Percentiles rank a stretch among this genome's conserved stretches.
Conservation (phyloP, 1,139 yeast genomes). For the Petasospora rhodanensis region DNA sequence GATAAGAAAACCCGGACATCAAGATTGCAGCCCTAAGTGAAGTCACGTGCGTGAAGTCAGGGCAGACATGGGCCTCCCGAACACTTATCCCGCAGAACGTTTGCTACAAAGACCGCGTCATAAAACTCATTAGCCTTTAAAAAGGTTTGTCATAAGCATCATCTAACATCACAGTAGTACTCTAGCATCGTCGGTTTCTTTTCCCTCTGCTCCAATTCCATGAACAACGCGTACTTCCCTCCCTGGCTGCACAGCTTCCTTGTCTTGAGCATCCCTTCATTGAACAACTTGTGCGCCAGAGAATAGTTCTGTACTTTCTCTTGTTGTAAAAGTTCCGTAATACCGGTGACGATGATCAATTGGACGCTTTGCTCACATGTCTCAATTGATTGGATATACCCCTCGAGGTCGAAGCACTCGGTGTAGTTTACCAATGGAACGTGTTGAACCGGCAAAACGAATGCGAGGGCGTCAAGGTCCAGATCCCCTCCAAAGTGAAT, state of each 20-base stretch:
- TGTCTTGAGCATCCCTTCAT: conserved; percentile 7
- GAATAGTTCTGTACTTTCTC: conserved; percentile 6
- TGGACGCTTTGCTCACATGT: no score
- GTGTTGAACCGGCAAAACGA: conserved; percentile 1
- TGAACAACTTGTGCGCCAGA: conserved; percentile 6
- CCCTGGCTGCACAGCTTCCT: conserved; percentile 1
- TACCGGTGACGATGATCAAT: not conserved
- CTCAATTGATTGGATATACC: conserved; percentile 3
- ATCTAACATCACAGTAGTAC: no score
- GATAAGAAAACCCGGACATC: no score
- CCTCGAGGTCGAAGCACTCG: conserved; percentile 8
- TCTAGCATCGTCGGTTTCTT: no score
- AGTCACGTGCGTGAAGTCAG: no score
- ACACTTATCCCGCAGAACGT: no score
- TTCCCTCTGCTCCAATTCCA: no score
- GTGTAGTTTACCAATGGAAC: conserved; percentile 3
- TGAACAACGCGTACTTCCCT: not conserved
- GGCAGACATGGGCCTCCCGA: no score
- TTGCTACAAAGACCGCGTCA: no score
- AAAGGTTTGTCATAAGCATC: no score
- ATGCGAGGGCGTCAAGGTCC: conserved; percentile 1
- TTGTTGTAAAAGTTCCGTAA: not conserved
- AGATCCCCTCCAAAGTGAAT: conserved; percentile 6
- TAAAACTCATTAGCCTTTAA: no score
- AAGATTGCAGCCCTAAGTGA: no score